Conservation (phyloP, 768 basidiomycete species). For the Suillus luteus region DNA sequence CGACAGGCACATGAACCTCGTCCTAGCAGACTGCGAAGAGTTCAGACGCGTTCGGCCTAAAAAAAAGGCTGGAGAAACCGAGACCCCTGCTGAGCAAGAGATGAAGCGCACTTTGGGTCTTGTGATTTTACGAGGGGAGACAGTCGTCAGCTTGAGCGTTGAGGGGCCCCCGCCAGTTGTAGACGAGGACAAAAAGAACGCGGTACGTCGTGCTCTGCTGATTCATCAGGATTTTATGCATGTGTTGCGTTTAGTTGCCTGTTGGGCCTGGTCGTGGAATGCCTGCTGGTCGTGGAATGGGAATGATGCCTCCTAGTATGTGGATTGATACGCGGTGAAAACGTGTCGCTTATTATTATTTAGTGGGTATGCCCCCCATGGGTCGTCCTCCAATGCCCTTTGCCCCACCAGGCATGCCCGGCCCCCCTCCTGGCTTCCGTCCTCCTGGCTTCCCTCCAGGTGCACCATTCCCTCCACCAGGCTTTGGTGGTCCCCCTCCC, state of each 20-base stretch:
- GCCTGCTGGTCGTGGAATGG: conserved; percentile 97
- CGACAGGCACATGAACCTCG: conserved; percentile 99
- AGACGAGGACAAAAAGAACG: conserved; percentile 87
- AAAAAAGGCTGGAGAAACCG: conserved; percentile 80
- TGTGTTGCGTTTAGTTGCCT: conserved; percentile 56
- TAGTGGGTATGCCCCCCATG: conserved; percentile 63
- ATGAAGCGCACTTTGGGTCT: conserved; percentile 96
- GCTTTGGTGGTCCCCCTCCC: conserved; percentile 80
- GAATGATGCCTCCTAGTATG: conserved; percentile 88
- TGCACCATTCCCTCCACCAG: conserved; percentile 78
- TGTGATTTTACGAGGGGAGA: conserved; percentile 94
- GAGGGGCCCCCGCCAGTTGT: conserved; percentile 93
- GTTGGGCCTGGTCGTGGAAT: conserved; percentile 92
- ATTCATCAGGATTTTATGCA: conserved; percentile 20
- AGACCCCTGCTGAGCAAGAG: conserved; percentile 80
- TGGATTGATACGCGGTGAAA: conserved; percentile 21
- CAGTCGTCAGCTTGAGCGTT: conserved; percentile 91
- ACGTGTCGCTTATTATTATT: conserved; percentile 12
- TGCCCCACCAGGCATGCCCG: conserved; percentile 77
- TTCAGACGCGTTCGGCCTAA: conserved; percentile 91
- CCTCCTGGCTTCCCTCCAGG: conserved; percentile 84
- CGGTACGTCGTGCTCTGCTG: conserved; percentile 45
- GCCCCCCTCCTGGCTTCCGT: conserved; percentile 83
- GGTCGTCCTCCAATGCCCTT: conserved; percentile 69
- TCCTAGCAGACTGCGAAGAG: conserved; percentile 97